Evolutionary conservation across 371 early-diverging fungal genomes (phyloP), one percentile per base, ranked within the genome.

Genomic region (Mortierella polycephala): DNA sequence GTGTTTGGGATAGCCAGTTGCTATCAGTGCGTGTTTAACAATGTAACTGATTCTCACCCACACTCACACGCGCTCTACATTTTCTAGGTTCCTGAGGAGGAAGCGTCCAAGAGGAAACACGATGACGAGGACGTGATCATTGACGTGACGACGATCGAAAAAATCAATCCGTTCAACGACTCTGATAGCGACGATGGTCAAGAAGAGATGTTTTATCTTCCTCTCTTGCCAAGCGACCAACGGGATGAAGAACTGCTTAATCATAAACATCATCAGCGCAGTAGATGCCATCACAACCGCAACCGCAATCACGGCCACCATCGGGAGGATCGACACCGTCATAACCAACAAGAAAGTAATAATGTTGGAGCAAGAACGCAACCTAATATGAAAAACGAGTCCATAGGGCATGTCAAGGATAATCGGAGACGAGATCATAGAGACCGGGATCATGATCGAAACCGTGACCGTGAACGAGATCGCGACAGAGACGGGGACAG

Each of bases 101-200:
- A 82, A 45, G 74, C 82, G 14, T 58, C 86, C 40, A 75, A 84
- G 62, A 71, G 84, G 14, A 82, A 85, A 65, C 65, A 85, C 11
- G 88, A 82, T 13, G 90, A 88, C 16, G 86, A 86, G 21, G 90
- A 91, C 57, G 82, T 83, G n/a, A 57, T 84, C 5, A 83, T 87
- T 5, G 87, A 89, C 66, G 87, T 92, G 40, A 89, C 89, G 1
- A 88, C 89, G 7, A 86, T 86, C 23, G 92, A 90, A 44, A 81
- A 85, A 54, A 87, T 89, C 20, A 88, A 90, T 46, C 89, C 90
- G 0, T 92, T 88, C 71, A 82, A 89, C 40, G 92, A 91, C 58
- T 87, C 90, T 7, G 90, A 88, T 41, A 85, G 83, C 16, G 87
- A 88, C 16, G 83, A 81, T 16, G 86, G 81, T 0, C 81, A 86